These are phyloP conservation scores for Truncatella angustata DNA, from an alignment of 2,329 filamentous ascomycete genomes.

Conservation along the genomic window DNA sequence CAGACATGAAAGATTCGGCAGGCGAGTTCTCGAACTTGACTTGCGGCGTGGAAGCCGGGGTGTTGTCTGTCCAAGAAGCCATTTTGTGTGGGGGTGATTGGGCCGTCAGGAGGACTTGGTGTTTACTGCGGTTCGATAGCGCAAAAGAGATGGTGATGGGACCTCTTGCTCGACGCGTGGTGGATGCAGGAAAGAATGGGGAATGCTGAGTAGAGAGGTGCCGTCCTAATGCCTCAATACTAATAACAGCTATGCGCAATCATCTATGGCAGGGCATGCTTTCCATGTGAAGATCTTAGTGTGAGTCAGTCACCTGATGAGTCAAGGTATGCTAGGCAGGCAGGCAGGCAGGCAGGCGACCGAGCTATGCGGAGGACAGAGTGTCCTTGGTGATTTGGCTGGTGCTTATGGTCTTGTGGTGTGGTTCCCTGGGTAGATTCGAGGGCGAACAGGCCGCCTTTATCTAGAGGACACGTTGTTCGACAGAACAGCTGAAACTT, in stretches of 20 bases:
- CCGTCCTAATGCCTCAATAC: conserved; percentile 38
- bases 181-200: conserved; percentile 8
- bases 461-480: conserved; percentile 25
- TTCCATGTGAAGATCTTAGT: background rate
- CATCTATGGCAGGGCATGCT: conserved; percentile 20
- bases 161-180: conserved; percentile 11
- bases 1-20: conserved; percentile 52
- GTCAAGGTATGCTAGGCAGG: conserved; percentile 8
- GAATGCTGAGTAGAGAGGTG: conserved; percentile 28
- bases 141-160: conserved; percentile 16
- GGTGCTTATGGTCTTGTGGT: conserved; percentile 1
- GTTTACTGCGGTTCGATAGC: conserved; percentile 12
- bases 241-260: conserved; percentile 25
- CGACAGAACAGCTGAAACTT: background rate
- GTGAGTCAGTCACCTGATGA: conserved; percentile 18
- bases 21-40: conserved; percentile 55
- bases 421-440: background rate
- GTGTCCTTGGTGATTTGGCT: conserved; percentile 9
- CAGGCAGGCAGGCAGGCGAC: conserved; percentile 7
- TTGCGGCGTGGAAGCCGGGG: conserved; percentile 34
- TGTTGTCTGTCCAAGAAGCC: conserved; percentile 38
- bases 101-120: conserved; percentile 23
- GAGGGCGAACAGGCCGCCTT: conserved; percentile 14
- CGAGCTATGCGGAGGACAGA: conserved; percentile 11
- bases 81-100: conserved; percentile 26